A percentile compares a stretch with the other conserved stretches of the same genome.
These are phyloP conservation scores for Pseudocohnilembus persalinus DNA, from an alignment of 169 alveolate species.

Conservation along the genomic window DNA sequence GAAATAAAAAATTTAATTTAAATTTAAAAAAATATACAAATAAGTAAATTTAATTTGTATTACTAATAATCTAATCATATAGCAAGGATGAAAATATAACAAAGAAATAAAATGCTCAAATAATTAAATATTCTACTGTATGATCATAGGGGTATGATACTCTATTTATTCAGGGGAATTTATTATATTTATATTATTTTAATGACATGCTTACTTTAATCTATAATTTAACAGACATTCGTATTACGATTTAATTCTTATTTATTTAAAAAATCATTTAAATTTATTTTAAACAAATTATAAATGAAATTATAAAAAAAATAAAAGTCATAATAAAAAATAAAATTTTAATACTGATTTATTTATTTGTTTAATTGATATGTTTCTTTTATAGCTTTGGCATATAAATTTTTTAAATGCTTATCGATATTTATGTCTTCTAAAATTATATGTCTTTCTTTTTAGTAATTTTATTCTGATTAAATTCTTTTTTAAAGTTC, in stretches of 20 bases:
- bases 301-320: too few relatives aligned
- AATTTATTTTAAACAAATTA: too few relatives aligned
- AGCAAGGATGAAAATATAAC: constrained; percentile 27
- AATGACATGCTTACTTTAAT: background rate
- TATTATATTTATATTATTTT: background rate
- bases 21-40: background rate
- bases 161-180: background rate
- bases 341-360: background rate
- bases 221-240: constrained; percentile 16
- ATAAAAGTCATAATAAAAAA: too few relatives aligned
- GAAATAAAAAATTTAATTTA: too few relatives aligned
- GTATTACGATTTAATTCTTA: background rate
- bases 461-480: constrained; percentile 3
- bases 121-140: constrained; percentile 5
- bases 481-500: constrained; percentile 10
- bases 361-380: background rate
- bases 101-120: constrained; percentile 6
- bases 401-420: background rate
- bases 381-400: background rate
- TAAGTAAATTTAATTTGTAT: background rate
- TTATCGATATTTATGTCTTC: constrained; percentile 1
- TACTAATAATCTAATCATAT: background rate
- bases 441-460: constrained; percentile 9
- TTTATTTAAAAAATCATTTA: background rate
- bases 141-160: background rate